Percentiles rank a stretch among this genome's conserved stretches.
Evolutionary conservation across 148 eudicot species (phyloP).

Genomic region (Vaccinium vitisidaea): DNA sequence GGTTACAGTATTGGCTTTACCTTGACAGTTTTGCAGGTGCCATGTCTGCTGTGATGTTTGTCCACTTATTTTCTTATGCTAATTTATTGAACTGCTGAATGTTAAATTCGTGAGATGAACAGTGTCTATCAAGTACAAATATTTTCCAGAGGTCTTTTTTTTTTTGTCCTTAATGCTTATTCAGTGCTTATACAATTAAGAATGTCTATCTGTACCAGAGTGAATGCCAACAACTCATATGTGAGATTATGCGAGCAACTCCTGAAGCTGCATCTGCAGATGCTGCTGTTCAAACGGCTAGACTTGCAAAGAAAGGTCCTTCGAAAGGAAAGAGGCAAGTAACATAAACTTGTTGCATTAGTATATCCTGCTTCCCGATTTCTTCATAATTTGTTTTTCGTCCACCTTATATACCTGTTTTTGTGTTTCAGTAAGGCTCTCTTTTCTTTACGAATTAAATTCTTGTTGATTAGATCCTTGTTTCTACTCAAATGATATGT

Average conservation of each 20-base stretch:
- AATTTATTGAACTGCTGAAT: slow-evolving; percentile 8
- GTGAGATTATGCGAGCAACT: slow-evolving; percentile 96
- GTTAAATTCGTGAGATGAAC: not conserved
- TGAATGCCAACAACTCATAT: slow-evolving; percentile 98
- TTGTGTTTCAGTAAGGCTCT: not conserved
- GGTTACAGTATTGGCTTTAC: slow-evolving; percentile 92
- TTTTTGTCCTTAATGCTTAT: slow-evolving; percentile 2
- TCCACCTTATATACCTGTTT: not conserved
- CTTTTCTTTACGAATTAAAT: not conserved
- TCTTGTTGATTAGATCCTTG: not conserved
- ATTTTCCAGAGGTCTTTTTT: not conserved
- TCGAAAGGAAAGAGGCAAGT: slow-evolving; percentile 86
- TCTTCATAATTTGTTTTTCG: not conserved
- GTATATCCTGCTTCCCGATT: not conserved
- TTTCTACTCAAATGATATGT: not conserved
- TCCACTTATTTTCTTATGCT: slow-evolving; percentile 3
- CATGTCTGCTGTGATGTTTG: too few relatives aligned
- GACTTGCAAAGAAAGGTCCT: slow-evolving; percentile 82
- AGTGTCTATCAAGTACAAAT: not conserved
- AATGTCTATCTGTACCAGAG: slow-evolving; percentile 44
- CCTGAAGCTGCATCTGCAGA: slow-evolving; percentile 98
- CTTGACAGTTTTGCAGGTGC: slow-evolving; percentile 86
- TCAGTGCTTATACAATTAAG: slow-evolving; percentile 5
- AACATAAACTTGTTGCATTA: not conserved
- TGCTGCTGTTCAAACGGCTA: slow-evolving; percentile 94